These are phyloP conservation scores for Eucalyptus fibrosa DNA, from an alignment of 345 rosid species.

Conservation along the genomic window DNA sequence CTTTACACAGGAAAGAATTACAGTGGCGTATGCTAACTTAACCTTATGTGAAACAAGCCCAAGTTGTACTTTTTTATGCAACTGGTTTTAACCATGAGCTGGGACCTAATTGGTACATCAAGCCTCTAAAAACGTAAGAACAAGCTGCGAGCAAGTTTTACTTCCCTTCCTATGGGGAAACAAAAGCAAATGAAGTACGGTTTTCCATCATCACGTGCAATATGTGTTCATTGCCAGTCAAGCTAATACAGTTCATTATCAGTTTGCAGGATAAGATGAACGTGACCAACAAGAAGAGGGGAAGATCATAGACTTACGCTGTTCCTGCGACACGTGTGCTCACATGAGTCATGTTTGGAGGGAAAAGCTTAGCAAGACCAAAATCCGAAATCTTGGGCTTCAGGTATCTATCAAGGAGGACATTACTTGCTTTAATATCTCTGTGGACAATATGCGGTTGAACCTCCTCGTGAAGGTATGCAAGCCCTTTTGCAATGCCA, in stretches of 20 bases:
- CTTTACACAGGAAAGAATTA: neutral
- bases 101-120: neutral
- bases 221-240: neutral
- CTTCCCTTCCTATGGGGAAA: neutral
- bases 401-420: slow-evolving; percentile 48
- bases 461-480: slow-evolving; percentile 62
- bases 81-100: neutral
- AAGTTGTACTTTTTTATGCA: neutral
- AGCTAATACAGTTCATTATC: neutral
- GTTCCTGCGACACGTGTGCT: slow-evolving; percentile 77
- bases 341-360: slow-evolving; percentile 41
- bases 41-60: neutral
- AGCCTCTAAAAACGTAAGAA: neutral
- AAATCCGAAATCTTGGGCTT: slow-evolving; percentile 64
- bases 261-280: neutral
- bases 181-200: neutral
- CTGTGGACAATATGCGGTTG: slow-evolving; percentile 54
- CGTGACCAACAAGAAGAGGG: neutral
- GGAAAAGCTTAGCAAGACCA: slow-evolving; percentile 71
- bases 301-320: slow-evolving; percentile 19
- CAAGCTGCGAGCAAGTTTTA: neutral
- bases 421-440: slow-evolving; percentile 72
- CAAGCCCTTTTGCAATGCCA: slow-evolving; percentile 57
- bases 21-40: neutral
- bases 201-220: neutral